Conservation (phyloP, 768 basidiomycete genomes). For the Panaeolus papilionaceus region DNA sequence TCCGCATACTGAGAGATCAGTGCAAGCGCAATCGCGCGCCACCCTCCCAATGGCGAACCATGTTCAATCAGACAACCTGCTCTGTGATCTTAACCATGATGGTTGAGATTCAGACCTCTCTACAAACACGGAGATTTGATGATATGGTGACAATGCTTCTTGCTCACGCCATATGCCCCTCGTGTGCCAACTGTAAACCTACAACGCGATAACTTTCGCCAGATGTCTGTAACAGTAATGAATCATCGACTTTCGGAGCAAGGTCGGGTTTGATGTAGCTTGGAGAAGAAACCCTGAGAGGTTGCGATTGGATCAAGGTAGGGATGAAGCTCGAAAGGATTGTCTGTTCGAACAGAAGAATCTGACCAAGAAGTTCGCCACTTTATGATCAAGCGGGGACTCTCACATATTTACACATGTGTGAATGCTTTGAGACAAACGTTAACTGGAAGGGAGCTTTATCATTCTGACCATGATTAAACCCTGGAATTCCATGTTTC, state of each 20-base stretch:
- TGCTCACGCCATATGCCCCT: background rate
- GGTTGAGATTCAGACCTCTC: background rate
- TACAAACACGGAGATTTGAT: background rate
- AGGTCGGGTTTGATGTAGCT: constrained; percentile 15
- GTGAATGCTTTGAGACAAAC: background rate
- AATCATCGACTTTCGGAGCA: background rate
- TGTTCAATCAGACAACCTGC: background rate
- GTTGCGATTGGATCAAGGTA: background rate
- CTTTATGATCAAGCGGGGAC: background rate
- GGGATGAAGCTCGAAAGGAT: too few species aligned
- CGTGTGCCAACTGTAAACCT: background rate
- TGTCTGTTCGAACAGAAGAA: too few species aligned
- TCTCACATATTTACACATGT: constrained; percentile 5
- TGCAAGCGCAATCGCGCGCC: background rate
- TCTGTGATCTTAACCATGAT: background rate
- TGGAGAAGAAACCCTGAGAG: constrained; percentile 5
- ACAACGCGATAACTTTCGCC: background rate
- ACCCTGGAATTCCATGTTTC: background rate
- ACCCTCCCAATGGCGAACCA: background rate
- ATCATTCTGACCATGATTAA: background rate
- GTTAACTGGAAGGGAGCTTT: background rate
- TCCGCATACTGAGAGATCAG: background rate
- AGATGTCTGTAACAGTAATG: background rate
- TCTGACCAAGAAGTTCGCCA: background rate
- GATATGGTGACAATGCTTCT: background rate